Base-by-base conservation (phyloP, 1,284 basidiomycete species). In the Fomitopsis palustris region DNA sequence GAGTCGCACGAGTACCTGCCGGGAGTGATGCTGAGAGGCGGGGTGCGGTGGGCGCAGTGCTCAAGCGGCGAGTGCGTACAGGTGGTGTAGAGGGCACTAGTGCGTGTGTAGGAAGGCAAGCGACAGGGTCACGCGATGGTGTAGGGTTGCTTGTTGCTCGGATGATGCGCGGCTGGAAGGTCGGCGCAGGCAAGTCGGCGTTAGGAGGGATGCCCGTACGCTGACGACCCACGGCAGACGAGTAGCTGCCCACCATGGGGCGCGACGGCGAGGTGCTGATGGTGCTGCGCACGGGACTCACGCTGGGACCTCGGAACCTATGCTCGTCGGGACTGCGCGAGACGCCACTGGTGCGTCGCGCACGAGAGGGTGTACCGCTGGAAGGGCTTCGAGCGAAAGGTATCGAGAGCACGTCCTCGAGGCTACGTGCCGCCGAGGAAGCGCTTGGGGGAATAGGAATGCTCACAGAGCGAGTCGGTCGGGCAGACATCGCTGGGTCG, bases 101-200 rank as follows among this genome's bases (percentile, higher is more conserved):
- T 64, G 19, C 72, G 49, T 61, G 82, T 77, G 52, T n/a, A 21
- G 49, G 62, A 12, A 67, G 45, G 35, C 63, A 60, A 38, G 63
- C 66, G 3, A 61, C 51, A 6, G 62, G 61, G 51, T 68, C 67
- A 42, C 64, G 65, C 37, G 63, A 56, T 7, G 65, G 57, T 14
- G 55, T 60, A n/a, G 63, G 54, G 5, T 71, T 65, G 52, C 65
- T 74, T 53, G 74, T 76, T 29, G 78, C 81, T 58, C 86, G 84
- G 56, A 90, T 79, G 58, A 90, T 77, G 57, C 87, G 81, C 29
- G 88, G 88, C 68, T 89, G 86, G 64, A 82, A 87, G 8, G 72
- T 62, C 27, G 75, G 64, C 14, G 58, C 42, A 59, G 56, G 43
- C 56, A 53, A 10, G 57, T 17, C 27, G 58, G 62, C 14, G 62